Conservation (phyloP, 306 rosid species). For the Prunus mira region DNA sequence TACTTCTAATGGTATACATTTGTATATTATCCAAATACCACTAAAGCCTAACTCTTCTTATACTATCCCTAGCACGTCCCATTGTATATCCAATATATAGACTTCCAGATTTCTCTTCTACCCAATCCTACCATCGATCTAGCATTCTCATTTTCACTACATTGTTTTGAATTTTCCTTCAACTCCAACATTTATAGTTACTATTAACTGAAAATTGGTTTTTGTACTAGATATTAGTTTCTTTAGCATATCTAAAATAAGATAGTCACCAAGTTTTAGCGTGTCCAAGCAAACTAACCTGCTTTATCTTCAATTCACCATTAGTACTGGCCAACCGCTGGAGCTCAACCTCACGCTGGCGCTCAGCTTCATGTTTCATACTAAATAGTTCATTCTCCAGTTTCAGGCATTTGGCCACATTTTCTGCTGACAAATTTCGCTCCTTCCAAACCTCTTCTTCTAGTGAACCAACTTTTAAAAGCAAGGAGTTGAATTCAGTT, state of each 20-base stretch:
- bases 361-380: slow-evolving; percentile 47
- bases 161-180: not conserved
- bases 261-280: not conserved
- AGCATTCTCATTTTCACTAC: not conserved
- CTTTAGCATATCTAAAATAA: not conserved
- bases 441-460: slow-evolving; percentile 60
- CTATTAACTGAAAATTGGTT: not conserved
- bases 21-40: not conserved
- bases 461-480: slow-evolving; percentile 39
- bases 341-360: slow-evolving; percentile 39
- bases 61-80: not conserved
- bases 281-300: slow-evolving; percentile 47
- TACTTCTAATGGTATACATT: not conserved
- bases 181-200: not conserved
- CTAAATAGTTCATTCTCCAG: slow-evolving; percentile 60
- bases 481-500: slow-evolving; percentile 41
- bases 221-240: not conserved
- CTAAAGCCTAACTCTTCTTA: not conserved
- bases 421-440: slow-evolving; percentile 47
- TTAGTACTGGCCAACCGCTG: slow-evolving; percentile 22
- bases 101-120: not conserved
- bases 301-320: slow-evolving; percentile 47
- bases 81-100: not conserved
- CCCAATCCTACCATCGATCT: not conserved
- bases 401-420: slow-evolving; percentile 36